Evolutionary conservation across 2,329 filamentous ascomycete species (phyloP), one percentile per base, ranked within the genome.

Genomic region (Biscogniauxia sp.): DNA sequence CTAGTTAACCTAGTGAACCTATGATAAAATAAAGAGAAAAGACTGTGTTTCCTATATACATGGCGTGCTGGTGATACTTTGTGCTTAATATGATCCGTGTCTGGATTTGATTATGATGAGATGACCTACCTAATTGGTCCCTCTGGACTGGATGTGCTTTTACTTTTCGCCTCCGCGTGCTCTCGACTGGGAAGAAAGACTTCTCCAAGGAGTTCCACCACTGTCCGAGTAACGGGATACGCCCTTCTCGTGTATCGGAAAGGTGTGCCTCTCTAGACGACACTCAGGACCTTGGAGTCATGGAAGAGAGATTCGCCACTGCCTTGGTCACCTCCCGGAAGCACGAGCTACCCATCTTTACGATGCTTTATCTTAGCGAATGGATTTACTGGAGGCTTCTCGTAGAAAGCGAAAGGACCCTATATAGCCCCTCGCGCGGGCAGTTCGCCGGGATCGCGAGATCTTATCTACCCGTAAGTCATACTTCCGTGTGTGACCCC

Each of bases 391-490:
- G 61, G 5, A 56, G 59, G n/a, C 59, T 65, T 20, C 61, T 65
- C 28, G 56, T 61, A 54, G 63, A 63, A 56, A 65, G 57, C 20
- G 55, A 63, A n/a, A 45, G 57, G 11, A 51, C 52, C 15, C 45
- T 65, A 20, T 58, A 63, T 51, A 61, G 63, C 49, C 53, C 61
- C 6, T 54, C 41, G 41, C 60, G 55, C 50, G 63, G 60, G 17
- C 54, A 50, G 20, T 45, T 64, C 19, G 61, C 63, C 7, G 60
- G 56, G 3, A 57, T 64, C n/a, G 63, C 63, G 15, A 66, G 64
- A 23, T 64, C 64, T 49, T 66, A 61, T 19, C 61, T 66, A n/a
- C 62, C 60, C 19, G 56, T 66, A 5, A 64, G 37, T 54, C 64
- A 62, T 49, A 45, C 52, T 32, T 52, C 53, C 6, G 57, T 59